phyloP scores from a whole-genome alignment of 768 basidiomycete genomes.

The Boletus speciosus region DNA sequence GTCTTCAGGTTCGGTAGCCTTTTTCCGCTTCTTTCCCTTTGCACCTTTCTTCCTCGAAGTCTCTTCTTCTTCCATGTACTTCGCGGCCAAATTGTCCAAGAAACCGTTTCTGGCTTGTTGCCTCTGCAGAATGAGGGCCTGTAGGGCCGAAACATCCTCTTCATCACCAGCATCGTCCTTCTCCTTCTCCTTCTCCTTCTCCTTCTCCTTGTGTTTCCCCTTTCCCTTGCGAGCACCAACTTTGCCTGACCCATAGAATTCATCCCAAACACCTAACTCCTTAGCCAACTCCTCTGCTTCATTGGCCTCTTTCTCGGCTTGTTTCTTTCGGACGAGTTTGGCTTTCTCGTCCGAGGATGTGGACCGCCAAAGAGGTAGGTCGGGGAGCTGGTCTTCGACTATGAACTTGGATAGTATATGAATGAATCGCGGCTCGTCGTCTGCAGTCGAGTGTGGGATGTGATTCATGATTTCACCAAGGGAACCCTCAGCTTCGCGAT shows the following conservation, averaged over 20 bases:
- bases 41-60: slow-evolving; percentile 36
- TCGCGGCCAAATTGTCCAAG: slow-evolving; percentile 70
- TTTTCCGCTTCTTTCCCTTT: slow-evolving; percentile 54
- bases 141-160: slow-evolving; percentile 66
- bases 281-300: slow-evolving; percentile 85
- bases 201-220: slow-evolving; percentile 44
- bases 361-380: slow-evolving; percentile 60
- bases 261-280: slow-evolving; percentile 92
- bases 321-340: slow-evolving; percentile 67
- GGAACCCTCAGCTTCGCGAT: slow-evolving; percentile 65
- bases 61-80: slow-evolving; percentile 47
- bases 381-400: slow-evolving; percentile 51
- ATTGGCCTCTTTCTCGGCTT: slow-evolving; percentile 70
- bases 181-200: slow-evolving; percentile 33
- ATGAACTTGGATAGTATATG: slow-evolving; percentile 65
- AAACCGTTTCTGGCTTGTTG: slow-evolving; percentile 68
- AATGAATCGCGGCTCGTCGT: slow-evolving; percentile 86
- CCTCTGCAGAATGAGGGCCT: slow-evolving; percentile 79
- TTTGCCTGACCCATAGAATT: slow-evolving; percentile 82
- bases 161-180: slow-evolving; percentile 41
- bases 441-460: slow-evolving; percentile 80
- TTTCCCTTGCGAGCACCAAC: slow-evolving; percentile 54
- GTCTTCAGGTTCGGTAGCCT: slow-evolving; percentile 31
- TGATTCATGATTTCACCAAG: slow-evolving; percentile 78
- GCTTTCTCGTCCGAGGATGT: slow-evolving; percentile 79